A percentile compares a stretch with the other conserved stretches of the same genome.
phyloP scores from a whole-genome alignment of 2,329 filamentous ascomycete genomes.

The Metarhizium sp. region DNA sequence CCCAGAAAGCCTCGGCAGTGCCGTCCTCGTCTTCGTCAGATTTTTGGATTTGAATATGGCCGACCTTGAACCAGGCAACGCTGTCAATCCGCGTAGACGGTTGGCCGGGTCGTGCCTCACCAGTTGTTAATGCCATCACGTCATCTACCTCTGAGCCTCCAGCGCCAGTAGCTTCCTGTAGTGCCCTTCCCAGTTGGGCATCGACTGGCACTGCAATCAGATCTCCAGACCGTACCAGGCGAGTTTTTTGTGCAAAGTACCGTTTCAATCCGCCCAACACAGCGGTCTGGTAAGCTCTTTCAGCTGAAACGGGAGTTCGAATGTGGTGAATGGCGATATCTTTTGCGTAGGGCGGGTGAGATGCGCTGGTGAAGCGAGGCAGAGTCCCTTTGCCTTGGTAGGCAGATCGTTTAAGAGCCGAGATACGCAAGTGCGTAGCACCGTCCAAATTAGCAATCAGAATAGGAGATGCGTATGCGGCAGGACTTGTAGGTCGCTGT shows the following conservation, averaged over 20 bases:
- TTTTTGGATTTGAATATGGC: conserved; percentile 55
- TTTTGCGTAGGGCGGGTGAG: conserved; percentile 48
- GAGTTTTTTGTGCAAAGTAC: conserved; percentile 74
- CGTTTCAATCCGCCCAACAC: conserved; percentile 80
- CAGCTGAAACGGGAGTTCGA: conserved; percentile 79
- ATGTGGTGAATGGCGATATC: conserved; percentile 87
- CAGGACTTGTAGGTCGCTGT: conserved; percentile 46
- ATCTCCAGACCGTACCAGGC: conserved; percentile 80
- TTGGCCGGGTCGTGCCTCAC: conserved; percentile 16
- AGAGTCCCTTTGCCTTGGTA: conserved; percentile 42
- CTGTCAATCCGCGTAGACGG: conserved; percentile 35
- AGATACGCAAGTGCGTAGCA: conserved; percentile 69
- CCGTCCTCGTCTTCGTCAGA: conserved; percentile 48
- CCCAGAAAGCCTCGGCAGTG: conserved; percentile 66
- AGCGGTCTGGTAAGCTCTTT: conserved; percentile 74
- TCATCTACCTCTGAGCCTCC: conserved; percentile 65
- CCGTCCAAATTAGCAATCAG: conserved; percentile 78
- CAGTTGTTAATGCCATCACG: conserved; percentile 43
- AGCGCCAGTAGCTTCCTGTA: conserved; percentile 60
- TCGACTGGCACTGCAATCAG: conserved; percentile 85
- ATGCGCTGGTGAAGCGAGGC: conserved; percentile 45
- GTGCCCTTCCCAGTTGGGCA: conserved; percentile 68
- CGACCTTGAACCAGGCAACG: conserved; percentile 90
- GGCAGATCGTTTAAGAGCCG: conserved; percentile 50
- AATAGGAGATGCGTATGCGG: conserved; percentile 73